These are phyloP conservation scores for Stephania cephalantha DNA, from an alignment of 164 flowering plant genomes.

Conservation along the genomic window DNA sequence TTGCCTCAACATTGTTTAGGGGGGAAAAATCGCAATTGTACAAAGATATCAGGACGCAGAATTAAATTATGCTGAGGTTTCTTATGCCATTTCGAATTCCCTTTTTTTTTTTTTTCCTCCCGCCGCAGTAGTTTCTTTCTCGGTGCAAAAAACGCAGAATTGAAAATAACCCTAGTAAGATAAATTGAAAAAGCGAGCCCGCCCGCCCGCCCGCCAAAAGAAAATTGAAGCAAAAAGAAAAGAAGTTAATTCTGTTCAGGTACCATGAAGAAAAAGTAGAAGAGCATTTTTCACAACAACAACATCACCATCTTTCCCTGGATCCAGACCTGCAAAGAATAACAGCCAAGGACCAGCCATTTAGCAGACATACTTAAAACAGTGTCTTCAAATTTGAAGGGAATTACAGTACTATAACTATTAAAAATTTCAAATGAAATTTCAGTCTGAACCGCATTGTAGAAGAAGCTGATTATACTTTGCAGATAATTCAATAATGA, in stretches of 20 bases:
- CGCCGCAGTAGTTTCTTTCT: not conserved
- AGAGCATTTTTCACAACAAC: constrained; percentile 5
- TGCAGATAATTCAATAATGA: not conserved
- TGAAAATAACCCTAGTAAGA: not conserved
- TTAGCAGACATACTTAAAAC: not conserved
- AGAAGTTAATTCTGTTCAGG: constrained; percentile 11
- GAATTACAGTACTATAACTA: too few relatives aligned
- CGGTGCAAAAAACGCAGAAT: constrained; percentile 17
- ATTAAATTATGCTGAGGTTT: constrained; percentile 20
- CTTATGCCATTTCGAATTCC: constrained; percentile 6
- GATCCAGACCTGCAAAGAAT: constrained; percentile 44
- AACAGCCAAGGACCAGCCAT: constrained; percentile 3
- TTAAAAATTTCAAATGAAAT: too few relatives aligned
- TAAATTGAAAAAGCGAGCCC: not conserved
- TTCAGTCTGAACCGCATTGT: too few relatives aligned
- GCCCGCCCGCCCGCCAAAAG: not conserved
- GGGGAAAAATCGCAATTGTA: constrained; percentile 24
- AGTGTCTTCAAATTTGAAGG: not conserved
- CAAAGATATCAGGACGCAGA: constrained; percentile 28
- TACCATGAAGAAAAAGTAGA: constrained; percentile 14
- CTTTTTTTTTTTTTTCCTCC: not conserved
- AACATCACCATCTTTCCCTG: constrained; percentile 60
- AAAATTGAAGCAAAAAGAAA: not conserved
- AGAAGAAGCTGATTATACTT: too few relatives aligned
- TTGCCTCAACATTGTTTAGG: constrained; percentile 1